These are phyloP conservation scores for Pestalotiopsis sp. DNA, from an alignment of 2,329 filamentous ascomycete genomes.

Conservation along the genomic window DNA sequence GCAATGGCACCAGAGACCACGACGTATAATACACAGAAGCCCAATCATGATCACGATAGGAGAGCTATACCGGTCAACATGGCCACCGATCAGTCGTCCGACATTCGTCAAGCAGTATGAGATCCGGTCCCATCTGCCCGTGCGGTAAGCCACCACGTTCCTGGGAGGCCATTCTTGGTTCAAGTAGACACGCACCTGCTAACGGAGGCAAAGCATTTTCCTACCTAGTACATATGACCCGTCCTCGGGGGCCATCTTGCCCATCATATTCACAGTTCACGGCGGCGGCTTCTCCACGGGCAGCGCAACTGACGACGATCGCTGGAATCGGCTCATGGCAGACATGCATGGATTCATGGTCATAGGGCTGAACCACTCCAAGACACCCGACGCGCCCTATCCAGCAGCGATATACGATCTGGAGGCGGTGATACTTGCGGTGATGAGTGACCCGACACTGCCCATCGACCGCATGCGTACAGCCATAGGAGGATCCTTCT, in stretches of 20 bases:
- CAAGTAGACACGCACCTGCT: neutral
- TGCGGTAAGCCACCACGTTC: conserved; percentile 3
- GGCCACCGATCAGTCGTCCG: conserved; percentile 7
- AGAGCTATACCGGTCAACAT: conserved; percentile 10
- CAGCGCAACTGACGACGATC: conserved; percentile 11
- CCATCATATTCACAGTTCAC: conserved; percentile 11
- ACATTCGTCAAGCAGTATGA: conserved; percentile 13
- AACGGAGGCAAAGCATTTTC: neutral
- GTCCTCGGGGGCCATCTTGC: neutral
- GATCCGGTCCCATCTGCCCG: conserved; percentile 8
- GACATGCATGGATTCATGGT: conserved; percentile 10
- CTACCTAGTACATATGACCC: conserved; percentile 7
- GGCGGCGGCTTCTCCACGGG: conserved; percentile 11
- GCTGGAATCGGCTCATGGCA: conserved; percentile 12
- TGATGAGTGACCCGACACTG: conserved; percentile 5
- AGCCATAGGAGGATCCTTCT: conserved; percentile 11
- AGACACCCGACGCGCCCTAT: conserved; percentile 7
- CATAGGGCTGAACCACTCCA: conserved; percentile 10
- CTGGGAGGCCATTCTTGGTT: neutral
- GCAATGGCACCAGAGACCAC: neutral
- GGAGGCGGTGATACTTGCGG: conserved; percentile 10
- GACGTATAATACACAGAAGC: neutral
- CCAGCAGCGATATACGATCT: conserved; percentile 11
- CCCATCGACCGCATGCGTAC: conserved; percentile 10
- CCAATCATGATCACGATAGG: conserved; percentile 9